These are phyloP conservation scores for Mrakia hoshinonis DNA, from an alignment of 768 basidiomycete species.

Conservation along the genomic window DNA sequence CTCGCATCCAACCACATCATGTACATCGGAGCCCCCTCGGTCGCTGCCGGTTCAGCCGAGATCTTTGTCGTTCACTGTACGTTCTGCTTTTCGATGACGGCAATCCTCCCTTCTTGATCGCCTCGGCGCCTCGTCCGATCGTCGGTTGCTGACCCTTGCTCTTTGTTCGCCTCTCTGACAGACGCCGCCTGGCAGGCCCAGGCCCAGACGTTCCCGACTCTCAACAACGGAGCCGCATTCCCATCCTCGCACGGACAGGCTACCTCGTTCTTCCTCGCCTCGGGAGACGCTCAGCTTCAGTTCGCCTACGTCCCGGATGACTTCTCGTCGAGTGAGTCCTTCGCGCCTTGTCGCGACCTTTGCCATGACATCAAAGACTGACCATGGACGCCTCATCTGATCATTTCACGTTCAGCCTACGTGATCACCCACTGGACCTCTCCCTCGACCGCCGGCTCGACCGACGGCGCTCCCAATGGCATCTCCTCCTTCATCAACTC, in stretches of 20 bases:
- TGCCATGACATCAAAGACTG: too few relatives aligned
- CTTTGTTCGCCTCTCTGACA: conserved; percentile 36
- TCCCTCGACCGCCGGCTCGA: conserved; percentile 28
- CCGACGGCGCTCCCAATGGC: conserved; percentile 36
- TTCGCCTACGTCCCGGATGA: conserved; percentile 73
- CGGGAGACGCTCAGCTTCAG: conserved; percentile 55
- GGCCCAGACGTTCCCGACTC: conserved; percentile 51
- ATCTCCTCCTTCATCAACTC: conserved; percentile 46
- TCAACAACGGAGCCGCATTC: conserved; percentile 49
- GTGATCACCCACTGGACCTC: conserved; percentile 29
- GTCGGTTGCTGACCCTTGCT: too few relatives aligned
- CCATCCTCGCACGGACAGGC: conserved; percentile 62
- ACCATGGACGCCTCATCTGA: not conserved
- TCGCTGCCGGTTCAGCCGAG: conserved; percentile 58
- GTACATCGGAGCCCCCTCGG: conserved; percentile 64
- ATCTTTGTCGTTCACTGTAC: conserved; percentile 84
- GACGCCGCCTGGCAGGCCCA: conserved; percentile 72
- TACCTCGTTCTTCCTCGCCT: conserved; percentile 57
- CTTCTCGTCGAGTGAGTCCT: conserved; percentile 46
- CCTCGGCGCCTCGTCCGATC: too few relatives aligned
- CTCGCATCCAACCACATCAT: conserved; percentile 79
- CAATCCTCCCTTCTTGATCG: too few relatives aligned
- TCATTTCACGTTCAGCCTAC: conserved; percentile 21
- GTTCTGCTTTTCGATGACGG: conserved; percentile 35
- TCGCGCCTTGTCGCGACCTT: not conserved